These are phyloP conservation scores for Elymus sibiricus DNA, from an alignment of 176 grass and related monocot species.

Conservation along the genomic window DNA sequence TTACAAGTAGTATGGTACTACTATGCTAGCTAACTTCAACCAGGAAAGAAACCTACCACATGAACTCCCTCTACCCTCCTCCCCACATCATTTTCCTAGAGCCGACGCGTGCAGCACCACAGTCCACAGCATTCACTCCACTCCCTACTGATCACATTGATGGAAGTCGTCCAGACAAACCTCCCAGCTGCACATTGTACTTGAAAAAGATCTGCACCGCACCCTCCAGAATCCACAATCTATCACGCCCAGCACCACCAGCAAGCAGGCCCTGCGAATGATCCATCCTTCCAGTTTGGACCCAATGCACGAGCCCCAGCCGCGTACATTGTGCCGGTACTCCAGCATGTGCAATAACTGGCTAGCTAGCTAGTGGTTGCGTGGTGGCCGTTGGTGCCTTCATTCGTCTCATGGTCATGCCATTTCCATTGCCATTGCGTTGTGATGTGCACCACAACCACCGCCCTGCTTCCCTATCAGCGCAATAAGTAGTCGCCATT, in stretches of 20 bases:
- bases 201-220: slow-evolving; percentile 19
- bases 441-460: slow-evolving; percentile 23
- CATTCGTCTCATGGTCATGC: slow-evolving; percentile 15
- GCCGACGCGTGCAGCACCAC: not conserved
- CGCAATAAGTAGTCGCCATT: slow-evolving; percentile 55
- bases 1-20: no score
- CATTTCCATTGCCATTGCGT: not conserved
- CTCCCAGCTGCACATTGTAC: slow-evolving; percentile 15
- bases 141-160: slow-evolving; percentile 15
- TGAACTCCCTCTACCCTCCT: not conserved
- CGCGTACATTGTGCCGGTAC: not conserved
- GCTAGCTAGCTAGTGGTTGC: slow-evolving; percentile 22
- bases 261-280: not conserved
- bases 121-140: not conserved
- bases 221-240: not conserved
- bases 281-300: not conserved
- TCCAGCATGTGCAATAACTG: slow-evolving; percentile 41
- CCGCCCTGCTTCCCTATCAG: slow-evolving; percentile 1
- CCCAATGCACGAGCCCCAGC: slow-evolving; percentile 1
- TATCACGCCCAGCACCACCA: not conserved
- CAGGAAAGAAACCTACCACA: not conserved
- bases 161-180: slow-evolving; percentile 14
- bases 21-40: not conserved
- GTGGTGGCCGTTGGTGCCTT: slow-evolving; percentile 25
- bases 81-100: not conserved